A percentile compares a stretch with the other conserved stretches of the same genome.
Conservation (phyloP, 768 basidiomycete genomes). For the Nevesoporus exiguus region DNA sequence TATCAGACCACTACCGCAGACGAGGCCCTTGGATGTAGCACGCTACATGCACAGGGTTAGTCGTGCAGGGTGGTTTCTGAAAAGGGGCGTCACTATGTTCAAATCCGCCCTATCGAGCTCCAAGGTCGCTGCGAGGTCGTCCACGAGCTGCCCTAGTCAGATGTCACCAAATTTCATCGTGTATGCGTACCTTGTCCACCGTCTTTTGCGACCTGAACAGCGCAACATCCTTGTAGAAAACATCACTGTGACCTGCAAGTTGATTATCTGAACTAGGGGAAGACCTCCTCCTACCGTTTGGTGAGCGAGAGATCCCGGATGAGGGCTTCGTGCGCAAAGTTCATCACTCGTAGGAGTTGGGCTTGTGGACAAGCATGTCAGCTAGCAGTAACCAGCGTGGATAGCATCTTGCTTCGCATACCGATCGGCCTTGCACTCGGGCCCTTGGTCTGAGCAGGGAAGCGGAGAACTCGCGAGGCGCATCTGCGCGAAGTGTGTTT, state of each 20-base stretch:
- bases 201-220: constrained; percentile 76
- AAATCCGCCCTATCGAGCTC: constrained; percentile 69
- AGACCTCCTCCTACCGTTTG: constrained; percentile 49
- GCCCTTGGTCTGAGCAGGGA: constrained; percentile 35
- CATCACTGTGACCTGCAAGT: constrained; percentile 52
- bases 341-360: constrained; percentile 62
- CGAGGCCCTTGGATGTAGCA: constrained; percentile 85
- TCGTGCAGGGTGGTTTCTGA: background rate
- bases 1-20: constrained; percentile 62
- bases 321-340: constrained; percentile 68
- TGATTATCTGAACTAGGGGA: constrained; percentile 7
- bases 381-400: background rate
- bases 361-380: constrained; percentile 40
- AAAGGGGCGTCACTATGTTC: constrained; percentile 54
- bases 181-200: constrained; percentile 64
- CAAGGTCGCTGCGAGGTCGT: constrained; percentile 86
- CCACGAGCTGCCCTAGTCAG: constrained; percentile 61
- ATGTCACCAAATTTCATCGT: background rate
- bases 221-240: constrained; percentile 81
- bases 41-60: constrained; percentile 45
- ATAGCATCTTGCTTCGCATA: constrained; percentile 16
- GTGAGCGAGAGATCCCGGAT: constrained; percentile 52
- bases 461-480: constrained; percentile 29
- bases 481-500: constrained; percentile 7
- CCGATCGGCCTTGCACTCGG: constrained; percentile 43